Base-by-base conservation (phyloP, 352 stramenopile genomes). In the Pythium oligandrum region DNA sequence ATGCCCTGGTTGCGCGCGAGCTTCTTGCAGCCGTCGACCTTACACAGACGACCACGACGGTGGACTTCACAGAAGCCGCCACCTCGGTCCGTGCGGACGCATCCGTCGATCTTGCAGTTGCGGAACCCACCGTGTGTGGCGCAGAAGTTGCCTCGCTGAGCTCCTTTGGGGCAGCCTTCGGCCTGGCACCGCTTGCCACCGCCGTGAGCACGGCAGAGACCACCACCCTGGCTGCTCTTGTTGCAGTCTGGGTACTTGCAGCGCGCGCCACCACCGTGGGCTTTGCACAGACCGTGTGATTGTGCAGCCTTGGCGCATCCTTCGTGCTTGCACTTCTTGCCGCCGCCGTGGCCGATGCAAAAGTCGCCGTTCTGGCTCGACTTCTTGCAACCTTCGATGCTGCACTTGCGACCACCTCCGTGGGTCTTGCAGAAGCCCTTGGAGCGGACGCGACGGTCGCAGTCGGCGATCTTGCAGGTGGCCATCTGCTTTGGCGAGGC, bases 361-460 rank as follows among this genome's bases (percentile, higher is more conserved):
- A 90, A 92, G 61, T 91, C 80, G 34, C 83, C 81, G 64, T 90
- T 90, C 65, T 93, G 83, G 53, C 75, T 88, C 58, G 76, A 88
- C 68, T 93, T 93, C 54, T 88, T 88, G 68, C 83, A 95, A 31
- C 84, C 84, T 30, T 88, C 78, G 43, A 91, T 92, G 53, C 72
- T 87, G 65, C 83, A 90, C 61, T 91, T 91, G 49, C 81, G 80
- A 12, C 82, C 81, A 12, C 84, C 83, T 10, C 83, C 77, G 69
- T 90, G 84, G 6, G 81, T 90, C 69, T 95, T 91, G 68, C 84
- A 95, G 51, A 92, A 88, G 26, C 78, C 80, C 64, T 90, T 90
- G 62, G 84, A 90, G 48, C 78, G 77, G 42, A 89, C 77, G 9
- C 76, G 75, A 32, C 78, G 78, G 17, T 82, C 70, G 47, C 78